Evolutionary conservation across 2,329 filamentous ascomycete species (phyloP).

Genomic region (Blumeria graminis): DNA sequence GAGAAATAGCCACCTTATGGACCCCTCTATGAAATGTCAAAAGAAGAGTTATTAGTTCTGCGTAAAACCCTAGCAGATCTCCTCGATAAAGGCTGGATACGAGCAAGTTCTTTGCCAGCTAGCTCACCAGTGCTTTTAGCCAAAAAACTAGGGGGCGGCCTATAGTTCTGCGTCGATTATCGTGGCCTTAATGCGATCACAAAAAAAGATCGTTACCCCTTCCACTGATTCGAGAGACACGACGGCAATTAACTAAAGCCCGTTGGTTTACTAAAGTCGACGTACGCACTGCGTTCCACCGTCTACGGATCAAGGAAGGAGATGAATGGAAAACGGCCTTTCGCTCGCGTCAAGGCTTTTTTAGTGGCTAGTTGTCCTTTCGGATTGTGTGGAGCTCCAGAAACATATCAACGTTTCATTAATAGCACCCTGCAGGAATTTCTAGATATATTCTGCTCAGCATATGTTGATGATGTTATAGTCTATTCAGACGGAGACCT

Average conservation of each 20-base stretch:
- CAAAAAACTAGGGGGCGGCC: neutral
- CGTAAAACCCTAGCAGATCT: neutral
- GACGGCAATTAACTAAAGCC: neutral
- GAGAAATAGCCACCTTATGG: neutral
- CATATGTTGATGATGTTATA: slow-evolving; percentile 1
- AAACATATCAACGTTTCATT: neutral
- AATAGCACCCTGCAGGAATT: neutral
- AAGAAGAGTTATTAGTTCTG: neutral
- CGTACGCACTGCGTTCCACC: neutral
- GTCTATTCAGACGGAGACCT: neutral
- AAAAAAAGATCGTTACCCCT: neutral
- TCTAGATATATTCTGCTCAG: neutral
- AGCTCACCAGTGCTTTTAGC: neutral
- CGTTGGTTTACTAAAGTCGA: neutral
- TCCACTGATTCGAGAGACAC: neutral
- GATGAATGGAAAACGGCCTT: neutral
- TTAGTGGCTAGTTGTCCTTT: slow-evolving; percentile 2
- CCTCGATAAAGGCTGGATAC: neutral
- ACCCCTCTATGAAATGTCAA: neutral
- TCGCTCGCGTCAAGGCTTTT: neutral
- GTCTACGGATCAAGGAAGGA: neutral
- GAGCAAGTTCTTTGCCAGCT: neutral
- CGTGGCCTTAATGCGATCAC: neutral
- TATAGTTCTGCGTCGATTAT: neutral
- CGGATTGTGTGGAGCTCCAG: neutral